Evolutionary conservation across 768 basidiomycete genomes (phyloP).

Genomic region (Russula sp.): DNA sequence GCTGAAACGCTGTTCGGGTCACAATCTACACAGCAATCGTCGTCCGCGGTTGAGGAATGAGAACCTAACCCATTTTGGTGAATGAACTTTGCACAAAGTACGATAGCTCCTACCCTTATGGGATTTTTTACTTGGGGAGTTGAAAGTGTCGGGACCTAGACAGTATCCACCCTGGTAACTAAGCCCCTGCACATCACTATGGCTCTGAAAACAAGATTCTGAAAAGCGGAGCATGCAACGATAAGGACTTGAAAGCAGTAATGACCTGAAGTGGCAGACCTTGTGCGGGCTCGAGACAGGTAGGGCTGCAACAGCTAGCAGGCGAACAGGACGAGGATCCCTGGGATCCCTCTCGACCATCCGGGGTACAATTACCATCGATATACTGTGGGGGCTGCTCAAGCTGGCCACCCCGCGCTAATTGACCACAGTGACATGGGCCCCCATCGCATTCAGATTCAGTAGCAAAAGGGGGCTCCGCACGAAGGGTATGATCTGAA

Average conservation of each 20-base stretch:
- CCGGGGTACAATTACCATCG: constrained; percentile 10
- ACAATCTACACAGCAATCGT: background rate
- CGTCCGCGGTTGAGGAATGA: background rate
- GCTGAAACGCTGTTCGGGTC: background rate
- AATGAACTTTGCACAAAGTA: background rate
- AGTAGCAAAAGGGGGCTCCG: background rate
- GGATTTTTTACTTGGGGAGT: background rate
- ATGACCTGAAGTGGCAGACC: background rate
- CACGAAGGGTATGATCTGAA: too few species aligned
- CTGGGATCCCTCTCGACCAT: constrained; percentile 10
- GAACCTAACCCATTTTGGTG: too few species aligned
- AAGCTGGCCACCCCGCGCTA: background rate
- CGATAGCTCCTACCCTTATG: background rate
- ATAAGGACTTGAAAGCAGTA: background rate
- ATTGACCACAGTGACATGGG: background rate
- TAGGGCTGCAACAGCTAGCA: background rate
- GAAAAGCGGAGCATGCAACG: background rate
- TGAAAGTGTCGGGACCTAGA: background rate
- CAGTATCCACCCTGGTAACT: background rate
- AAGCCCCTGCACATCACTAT: background rate
- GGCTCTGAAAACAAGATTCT: background rate
- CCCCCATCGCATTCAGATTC: background rate
- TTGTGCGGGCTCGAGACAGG: background rate
- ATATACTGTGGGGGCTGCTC: background rate
- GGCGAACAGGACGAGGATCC: background rate